These are phyloP conservation scores for Tympanopsis confertula DNA, from an alignment of 2,329 filamentous ascomycete species.

Conservation along the genomic window DNA sequence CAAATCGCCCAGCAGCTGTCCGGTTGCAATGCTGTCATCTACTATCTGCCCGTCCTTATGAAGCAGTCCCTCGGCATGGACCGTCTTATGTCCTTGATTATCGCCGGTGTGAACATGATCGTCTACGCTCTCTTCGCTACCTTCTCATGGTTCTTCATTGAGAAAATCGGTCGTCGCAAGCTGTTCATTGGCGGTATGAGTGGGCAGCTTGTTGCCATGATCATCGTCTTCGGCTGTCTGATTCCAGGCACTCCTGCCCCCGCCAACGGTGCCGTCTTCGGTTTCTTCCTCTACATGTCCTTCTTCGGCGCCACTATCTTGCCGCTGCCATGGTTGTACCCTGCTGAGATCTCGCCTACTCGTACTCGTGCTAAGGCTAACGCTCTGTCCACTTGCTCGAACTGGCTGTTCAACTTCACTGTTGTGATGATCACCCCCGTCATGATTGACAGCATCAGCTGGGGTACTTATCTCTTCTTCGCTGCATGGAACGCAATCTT, in stretches of 20 bases:
- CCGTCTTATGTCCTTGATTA: conserved; percentile 35
- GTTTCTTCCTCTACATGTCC: conserved; percentile 58
- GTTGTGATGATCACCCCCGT: conserved; percentile 53
- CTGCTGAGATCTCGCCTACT: conserved; percentile 40
- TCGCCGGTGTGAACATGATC: conserved; percentile 43
- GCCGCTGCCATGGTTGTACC: conserved; percentile 47
- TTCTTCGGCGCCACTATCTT: conserved; percentile 46
- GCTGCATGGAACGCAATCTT: conserved; percentile 33
- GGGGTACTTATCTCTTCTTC: conserved; percentile 40
- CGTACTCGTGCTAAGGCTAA: conserved; percentile 32
- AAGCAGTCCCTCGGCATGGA: conserved; percentile 23
- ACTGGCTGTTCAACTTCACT: conserved; percentile 40
- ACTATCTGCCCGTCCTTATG: conserved; percentile 51
- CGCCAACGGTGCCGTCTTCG: conserved; percentile 57
- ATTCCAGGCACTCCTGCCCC: conserved; percentile 51
- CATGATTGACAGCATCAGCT: conserved; percentile 45
- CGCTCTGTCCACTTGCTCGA: conserved; percentile 46
- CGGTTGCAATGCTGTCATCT: conserved; percentile 46
- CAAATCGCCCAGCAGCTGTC: conserved; percentile 53
- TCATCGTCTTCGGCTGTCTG: conserved; percentile 49
- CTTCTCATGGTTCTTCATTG: conserved; percentile 34
- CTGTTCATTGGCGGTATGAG: conserved; percentile 39
- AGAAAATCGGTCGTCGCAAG: conserved; percentile 30
- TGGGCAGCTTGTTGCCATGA: conserved; percentile 44
- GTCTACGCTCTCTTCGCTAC: conserved; percentile 49